Evolutionary conservation across 768 basidiomycete species (phyloP).

Genomic region (Naganishia randhawae): DNA sequence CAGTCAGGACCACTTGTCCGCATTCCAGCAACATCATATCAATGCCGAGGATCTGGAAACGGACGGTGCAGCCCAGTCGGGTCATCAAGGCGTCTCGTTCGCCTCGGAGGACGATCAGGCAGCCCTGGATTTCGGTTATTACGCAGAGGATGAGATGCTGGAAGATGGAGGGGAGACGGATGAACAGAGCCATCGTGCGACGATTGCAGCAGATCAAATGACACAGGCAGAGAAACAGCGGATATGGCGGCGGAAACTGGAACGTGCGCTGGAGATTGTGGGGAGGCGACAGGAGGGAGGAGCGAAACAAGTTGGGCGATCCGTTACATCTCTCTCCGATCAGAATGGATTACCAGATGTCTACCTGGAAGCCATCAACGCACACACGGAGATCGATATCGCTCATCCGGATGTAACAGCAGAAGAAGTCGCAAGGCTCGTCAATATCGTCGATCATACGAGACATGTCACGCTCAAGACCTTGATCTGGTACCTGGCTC

Average conservation of each 20-base stretch:
- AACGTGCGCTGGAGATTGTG: slow-evolving; percentile 14
- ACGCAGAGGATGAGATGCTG: slow-evolving; percentile 19
- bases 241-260: background rate
- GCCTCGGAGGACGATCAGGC: background rate
- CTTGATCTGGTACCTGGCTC: slow-evolving; percentile 17
- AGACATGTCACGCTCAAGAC: slow-evolving; percentile 16
- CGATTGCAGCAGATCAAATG: slow-evolving; percentile 9
- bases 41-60: slow-evolving; percentile 1
- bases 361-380: slow-evolving; percentile 12
- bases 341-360: slow-evolving; percentile 16
- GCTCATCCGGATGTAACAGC: slow-evolving; percentile 14
- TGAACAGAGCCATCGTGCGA: slow-evolving; percentile 14
- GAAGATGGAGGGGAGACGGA: slow-evolving; percentile 21
- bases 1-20: slow-evolving; percentile 6
- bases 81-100: background rate
- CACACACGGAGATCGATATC: slow-evolving; percentile 19
- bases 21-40: slow-evolving; percentile 15
- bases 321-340: slow-evolving; percentile 2
- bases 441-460: slow-evolving; percentile 14
- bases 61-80: background rate
- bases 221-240: slow-evolving; percentile 16
- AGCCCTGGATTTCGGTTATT: slow-evolving; percentile 12
- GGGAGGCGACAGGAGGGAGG: background rate
- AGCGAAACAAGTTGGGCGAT: background rate
- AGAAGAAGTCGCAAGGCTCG: slow-evolving; percentile 14